phyloP scores from a whole-genome alignment of 176 grass and related monocot genomes.

The Musa beccarii region DNA sequence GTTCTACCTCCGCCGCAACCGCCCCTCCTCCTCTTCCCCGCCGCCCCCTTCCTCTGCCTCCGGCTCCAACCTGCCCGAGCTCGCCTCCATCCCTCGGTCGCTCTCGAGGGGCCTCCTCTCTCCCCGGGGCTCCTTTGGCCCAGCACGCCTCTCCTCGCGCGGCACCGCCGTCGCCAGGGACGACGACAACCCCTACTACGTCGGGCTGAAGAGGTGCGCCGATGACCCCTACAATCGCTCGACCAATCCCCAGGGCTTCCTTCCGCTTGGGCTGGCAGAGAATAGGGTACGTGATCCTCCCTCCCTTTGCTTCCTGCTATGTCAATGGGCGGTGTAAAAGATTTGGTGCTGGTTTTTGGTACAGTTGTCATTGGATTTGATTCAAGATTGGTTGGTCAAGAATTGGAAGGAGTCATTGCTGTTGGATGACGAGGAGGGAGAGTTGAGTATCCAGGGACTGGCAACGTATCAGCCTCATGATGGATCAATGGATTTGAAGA shows the following conservation, averaged over 20 bases:
- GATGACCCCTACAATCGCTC: slow-evolving; percentile 41
- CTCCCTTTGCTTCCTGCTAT: not conserved
- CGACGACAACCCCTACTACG: slow-evolving; percentile 72
- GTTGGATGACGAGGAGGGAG: slow-evolving; percentile 16
- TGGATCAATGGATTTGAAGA: slow-evolving; percentile 79
- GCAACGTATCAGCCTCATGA: slow-evolving; percentile 73
- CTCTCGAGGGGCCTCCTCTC: slow-evolving; percentile 54
- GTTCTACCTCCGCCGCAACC: slow-evolving; percentile 89
- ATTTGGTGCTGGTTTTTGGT: slow-evolving; percentile 6
- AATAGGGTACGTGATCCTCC: slow-evolving; percentile 36
- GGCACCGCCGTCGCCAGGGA: slow-evolving; percentile 32
- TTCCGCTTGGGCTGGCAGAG: slow-evolving; percentile 85
- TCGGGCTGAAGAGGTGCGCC: slow-evolving; percentile 53
- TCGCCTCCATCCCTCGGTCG: slow-evolving; percentile 36
- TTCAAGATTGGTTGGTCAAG: slow-evolving; percentile 59
- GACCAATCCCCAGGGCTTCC: slow-evolving; percentile 48
- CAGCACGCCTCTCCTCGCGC: slow-evolving; percentile 43
- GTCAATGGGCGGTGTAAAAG: too few relatives aligned
- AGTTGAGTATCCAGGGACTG: slow-evolving; percentile 65
- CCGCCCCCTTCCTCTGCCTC: not conserved
- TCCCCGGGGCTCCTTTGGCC: slow-evolving; percentile 28
- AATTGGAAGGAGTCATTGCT: slow-evolving; percentile 37
- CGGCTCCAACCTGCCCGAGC: slow-evolving; percentile 2
- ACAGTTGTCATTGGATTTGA: slow-evolving; percentile 88
- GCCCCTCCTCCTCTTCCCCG: slow-evolving; percentile 14